phyloP scores from a whole-genome alignment of 1,284 basidiomycete genomes.

The Irpex sp. region DNA sequence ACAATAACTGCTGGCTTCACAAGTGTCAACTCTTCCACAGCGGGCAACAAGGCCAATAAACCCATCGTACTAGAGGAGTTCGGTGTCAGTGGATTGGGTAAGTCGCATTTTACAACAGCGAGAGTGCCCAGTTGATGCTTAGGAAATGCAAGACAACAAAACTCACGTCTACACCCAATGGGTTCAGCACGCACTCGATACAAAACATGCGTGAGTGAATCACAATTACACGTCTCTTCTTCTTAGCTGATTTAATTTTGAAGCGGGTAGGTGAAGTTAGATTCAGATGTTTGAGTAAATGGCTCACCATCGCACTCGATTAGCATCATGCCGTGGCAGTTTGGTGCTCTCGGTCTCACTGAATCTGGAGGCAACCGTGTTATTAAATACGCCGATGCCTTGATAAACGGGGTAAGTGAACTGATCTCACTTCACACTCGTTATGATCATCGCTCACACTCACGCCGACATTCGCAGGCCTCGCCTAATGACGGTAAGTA shows the following conservation, averaged over 20 bases:
- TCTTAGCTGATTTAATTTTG: not conserved
- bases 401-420: conserved; percentile 39
- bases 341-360: conserved; percentile 44
- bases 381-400: conserved; percentile 51
- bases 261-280: conserved; percentile 10
- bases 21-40: conserved; percentile 23
- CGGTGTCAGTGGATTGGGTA: conserved; percentile 42
- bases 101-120: not conserved
- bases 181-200: conserved; percentile 45
- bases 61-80: conserved; percentile 56
- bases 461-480: conserved; percentile 28
- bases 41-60: conserved; percentile 45
- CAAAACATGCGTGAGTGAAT: conserved; percentile 43
- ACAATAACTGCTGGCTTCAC: not conserved
- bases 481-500: conserved; percentile 51
- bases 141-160: conserved; percentile 39
- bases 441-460: not conserved
- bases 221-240: not conserved
- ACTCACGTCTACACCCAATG: conserved; percentile 46
- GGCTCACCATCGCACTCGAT: not conserved
- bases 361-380: conserved; percentile 49
- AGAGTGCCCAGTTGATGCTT: not conserved
- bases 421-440: not conserved
- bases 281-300: not conserved
- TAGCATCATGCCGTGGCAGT: conserved; percentile 61